Percentiles rank a stretch among this genome's conserved stretches.
Conservation (phyloP, 208 protist genomes). For the Leishmania guyanensis region DNA sequence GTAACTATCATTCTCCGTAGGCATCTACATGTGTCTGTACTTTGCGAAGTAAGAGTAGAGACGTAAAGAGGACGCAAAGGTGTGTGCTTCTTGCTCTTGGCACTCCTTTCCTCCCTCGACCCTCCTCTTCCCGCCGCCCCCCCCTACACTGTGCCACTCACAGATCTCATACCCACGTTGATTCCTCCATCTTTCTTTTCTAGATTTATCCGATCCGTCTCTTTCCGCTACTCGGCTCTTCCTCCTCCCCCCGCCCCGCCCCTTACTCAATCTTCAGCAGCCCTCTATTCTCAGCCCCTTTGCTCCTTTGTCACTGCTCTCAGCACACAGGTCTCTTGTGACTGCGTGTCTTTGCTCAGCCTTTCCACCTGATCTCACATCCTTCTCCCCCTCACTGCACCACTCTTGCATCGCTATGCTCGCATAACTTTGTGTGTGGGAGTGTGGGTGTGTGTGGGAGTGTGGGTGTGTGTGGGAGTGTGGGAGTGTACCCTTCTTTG, state of each 20-base stretch:
- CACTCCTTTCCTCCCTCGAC: background rate
- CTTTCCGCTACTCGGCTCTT: background rate
- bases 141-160: background rate
- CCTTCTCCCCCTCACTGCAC: background rate
- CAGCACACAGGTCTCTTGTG: background rate
- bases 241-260: background rate
- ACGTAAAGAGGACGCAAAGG: background rate
- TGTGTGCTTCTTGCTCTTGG: slow-evolving; percentile 1
- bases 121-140: background rate
- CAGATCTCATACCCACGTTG: background rate
- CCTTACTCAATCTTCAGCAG: background rate
- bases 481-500: background rate
- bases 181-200: background rate
- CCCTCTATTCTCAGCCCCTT: background rate
- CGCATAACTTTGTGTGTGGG: background rate
- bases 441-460: too few relatives aligned
- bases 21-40: background rate
- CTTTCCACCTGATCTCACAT: background rate
- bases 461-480: background rate
- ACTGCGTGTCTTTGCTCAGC: background rate
- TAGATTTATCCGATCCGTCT: background rate
- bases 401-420: background rate
- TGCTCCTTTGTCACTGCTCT: background rate
- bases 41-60: background rate
- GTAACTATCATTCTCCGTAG: background rate